phyloP scores from a whole-genome alignment of 2,329 filamentous ascomycete species.

The Plectosphaerella sp. region DNA sequence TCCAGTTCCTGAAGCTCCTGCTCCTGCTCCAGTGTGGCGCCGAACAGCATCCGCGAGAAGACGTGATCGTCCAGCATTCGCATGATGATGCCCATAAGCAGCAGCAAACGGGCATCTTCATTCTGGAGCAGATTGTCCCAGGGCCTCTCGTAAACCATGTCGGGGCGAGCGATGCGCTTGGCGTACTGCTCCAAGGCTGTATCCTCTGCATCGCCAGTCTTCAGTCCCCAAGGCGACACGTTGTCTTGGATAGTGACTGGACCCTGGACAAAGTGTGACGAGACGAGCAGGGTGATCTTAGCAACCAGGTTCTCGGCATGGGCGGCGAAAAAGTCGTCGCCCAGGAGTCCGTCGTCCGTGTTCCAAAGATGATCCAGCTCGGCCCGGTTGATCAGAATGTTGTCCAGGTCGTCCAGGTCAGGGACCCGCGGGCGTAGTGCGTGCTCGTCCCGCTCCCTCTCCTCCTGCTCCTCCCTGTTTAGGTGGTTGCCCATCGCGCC shows the following conservation, averaged over 20 bases:
- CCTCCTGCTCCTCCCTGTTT: too few relatives aligned
- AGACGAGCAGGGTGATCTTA: conserved; percentile 16
- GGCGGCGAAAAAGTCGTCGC: conserved; percentile 5
- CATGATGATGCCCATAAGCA: conserved; percentile 24
- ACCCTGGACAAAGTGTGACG: neutral
- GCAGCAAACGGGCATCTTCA: conserved; percentile 14
- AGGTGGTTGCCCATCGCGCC: neutral
- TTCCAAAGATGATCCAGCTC: conserved; percentile 2
- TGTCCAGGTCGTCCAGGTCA: conserved; percentile 1
- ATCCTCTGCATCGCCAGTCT: conserved; percentile 15
- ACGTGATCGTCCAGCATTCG: conserved; percentile 19
- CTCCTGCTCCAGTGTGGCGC: conserved; percentile 18
- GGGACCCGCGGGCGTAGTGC: neutral
- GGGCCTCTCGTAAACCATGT: conserved; percentile 11
- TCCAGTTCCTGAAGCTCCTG: conserved; percentile 17
- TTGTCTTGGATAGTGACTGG: neutral
- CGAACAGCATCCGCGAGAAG: conserved; percentile 25
- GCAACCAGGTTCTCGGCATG: conserved; percentile 11
- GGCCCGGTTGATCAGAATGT: conserved; percentile 4
- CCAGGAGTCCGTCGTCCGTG: neutral
- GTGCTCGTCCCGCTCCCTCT: too few relatives aligned
- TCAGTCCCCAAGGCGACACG: conserved; percentile 17
- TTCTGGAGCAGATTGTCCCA: conserved; percentile 23
- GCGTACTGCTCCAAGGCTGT: conserved; percentile 12
- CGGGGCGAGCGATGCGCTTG: conserved; percentile 20